Evolutionary conservation across 129 eudicot species (phyloP), one percentile per base, ranked within the genome.

Genomic region (Chrysanthemum makinoi): DNA sequence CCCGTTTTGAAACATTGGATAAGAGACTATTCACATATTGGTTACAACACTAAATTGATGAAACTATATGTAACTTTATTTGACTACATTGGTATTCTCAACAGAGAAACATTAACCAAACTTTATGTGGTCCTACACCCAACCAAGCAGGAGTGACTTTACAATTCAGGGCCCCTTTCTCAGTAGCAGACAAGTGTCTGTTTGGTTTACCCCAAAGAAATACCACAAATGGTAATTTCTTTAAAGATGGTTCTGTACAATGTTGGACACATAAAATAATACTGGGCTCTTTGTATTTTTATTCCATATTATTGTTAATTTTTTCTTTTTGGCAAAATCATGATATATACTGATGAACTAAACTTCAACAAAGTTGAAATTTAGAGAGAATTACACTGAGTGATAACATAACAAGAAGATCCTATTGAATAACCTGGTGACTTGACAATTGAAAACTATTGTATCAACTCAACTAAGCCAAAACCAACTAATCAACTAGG

Each of bases 111-210:
- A 51, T 69, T 77, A 68, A 69, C 70, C 64, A 33, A 70, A 70
- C 76, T 63, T 78, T 78, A 60, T 69, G 61, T 72, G 66, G 77
- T 71, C 73, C 77, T 50, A 64, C 82, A 56, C 33, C 72, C 72
- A 71, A 71, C 77, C 52, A 71, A 71, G 65, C 62, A 64, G 51
- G 73, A 49, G 72, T 78, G 24, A 30, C 54, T 69, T 61, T 69
- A 52, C 70, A 54, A 69, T 63, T 64, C 73, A 64, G 61, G 53
- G 73, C 18, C 77, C 44, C 58, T n/a, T 69, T 57, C 14, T 47
- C 67, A 52, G 47, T 12, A 71, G 47, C 54, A 71, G 73, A 65
- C 49, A 57, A 55, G 14, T 77, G 72, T 52, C 72, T n/a, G 50
- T 30, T 78, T 72, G 39, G 54, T 62, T 56, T 54, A 53, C 71